Evolutionary conservation across 768 basidiomycete genomes (phyloP), one percentile per base, ranked within the genome.

Genomic region (Clitopilus hobsonii): DNA sequence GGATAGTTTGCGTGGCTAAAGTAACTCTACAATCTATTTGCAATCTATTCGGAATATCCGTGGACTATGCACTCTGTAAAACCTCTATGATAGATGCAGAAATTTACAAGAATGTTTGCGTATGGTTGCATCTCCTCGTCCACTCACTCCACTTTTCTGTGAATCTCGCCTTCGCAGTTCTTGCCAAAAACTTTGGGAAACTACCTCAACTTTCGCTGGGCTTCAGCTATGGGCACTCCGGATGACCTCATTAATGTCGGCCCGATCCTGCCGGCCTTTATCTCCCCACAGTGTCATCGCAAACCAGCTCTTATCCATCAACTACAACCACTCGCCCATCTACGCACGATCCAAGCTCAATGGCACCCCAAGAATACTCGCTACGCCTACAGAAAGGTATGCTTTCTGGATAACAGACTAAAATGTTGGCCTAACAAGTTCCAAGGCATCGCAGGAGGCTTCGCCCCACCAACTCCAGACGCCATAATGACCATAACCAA

Each of bases 361-460:
- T 81, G 78, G 61, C 82, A 38, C 75, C 78, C 26, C 59, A 71
- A 51, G 79, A 80, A 67, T 87, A 79, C 63, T 80, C 75, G 24
- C 63, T 86, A 45, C 73, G 79, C 56, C 78, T 86, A 51, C 86
- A 88, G 71, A 76, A 79, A 64, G 87, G 87, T 82, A 58, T 14
- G 69, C 60, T 22, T 24, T 23, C 13, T 22, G 29, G 55, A 20
- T 45, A 16, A n/a, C 18, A 24, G 29, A 36, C 13, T 4, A 10
- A 3, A 4, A n/a, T n/a, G n/a, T n/a, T n/a, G n/a, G n/a, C n/a
- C n/a, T n/a, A n/a, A n/a, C n/a, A n/a, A n/a, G n/a, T 30, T 28
- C 54, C 6, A 63, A 91, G 90, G 90, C 56, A 91, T 91, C 65
- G 67, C 72, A 11, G 89, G 89, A 26, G 90, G 90, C 38, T 88